Percentiles rank a stretch among this genome's conserved stretches.
Evolutionary conservation across 495 filamentous ascomycete genomes (phyloP).

Genomic region (Collariella sp.): DNA sequence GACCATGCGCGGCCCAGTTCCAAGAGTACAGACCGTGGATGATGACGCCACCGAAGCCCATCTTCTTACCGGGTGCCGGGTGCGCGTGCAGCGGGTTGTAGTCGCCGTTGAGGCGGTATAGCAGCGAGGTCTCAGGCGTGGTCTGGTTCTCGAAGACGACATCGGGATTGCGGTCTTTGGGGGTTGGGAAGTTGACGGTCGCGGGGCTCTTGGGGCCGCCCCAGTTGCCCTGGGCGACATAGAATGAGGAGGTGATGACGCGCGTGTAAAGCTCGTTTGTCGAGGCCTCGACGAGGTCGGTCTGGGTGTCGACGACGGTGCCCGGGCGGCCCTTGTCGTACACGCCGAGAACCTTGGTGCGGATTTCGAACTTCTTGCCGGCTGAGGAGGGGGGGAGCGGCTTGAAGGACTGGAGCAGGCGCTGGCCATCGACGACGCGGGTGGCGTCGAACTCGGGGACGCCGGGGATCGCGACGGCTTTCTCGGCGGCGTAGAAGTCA

Average conservation of each 20-base stretch:
- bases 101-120: slow-evolving; percentile 81
- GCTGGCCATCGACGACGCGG: slow-evolving; percentile 78
- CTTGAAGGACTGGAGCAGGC: slow-evolving; percentile 67
- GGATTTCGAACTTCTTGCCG: slow-evolving; percentile 66
- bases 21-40: slow-evolving; percentile 83
- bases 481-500: slow-evolving; percentile 69
- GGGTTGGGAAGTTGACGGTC: slow-evolving; percentile 64
- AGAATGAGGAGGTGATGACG: slow-evolving; percentile 62
- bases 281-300: slow-evolving; percentile 60
- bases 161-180: slow-evolving; percentile 64
- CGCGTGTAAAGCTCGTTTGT: slow-evolving; percentile 65
- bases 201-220: slow-evolving; percentile 84
- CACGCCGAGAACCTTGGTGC: slow-evolving; percentile 72
- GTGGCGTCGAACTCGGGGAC: slow-evolving; percentile 69
- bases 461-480: slow-evolving; percentile 56
- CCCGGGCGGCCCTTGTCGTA: slow-evolving; percentile 88
- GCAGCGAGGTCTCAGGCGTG: slow-evolving; percentile 57
- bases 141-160: slow-evolving; percentile 61
- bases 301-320: slow-evolving; percentile 72
- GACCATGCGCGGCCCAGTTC: slow-evolving; percentile 70
- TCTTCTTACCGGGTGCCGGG: slow-evolving; percentile 72
- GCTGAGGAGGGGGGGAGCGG: slow-evolving; percentile 63
- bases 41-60: slow-evolving; percentile 84
- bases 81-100: slow-evolving; percentile 87
- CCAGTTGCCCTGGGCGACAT: slow-evolving; percentile 78